Evolutionary conservation across 129 eudicot species (phyloP).

Genomic region (Arctium minus): DNA sequence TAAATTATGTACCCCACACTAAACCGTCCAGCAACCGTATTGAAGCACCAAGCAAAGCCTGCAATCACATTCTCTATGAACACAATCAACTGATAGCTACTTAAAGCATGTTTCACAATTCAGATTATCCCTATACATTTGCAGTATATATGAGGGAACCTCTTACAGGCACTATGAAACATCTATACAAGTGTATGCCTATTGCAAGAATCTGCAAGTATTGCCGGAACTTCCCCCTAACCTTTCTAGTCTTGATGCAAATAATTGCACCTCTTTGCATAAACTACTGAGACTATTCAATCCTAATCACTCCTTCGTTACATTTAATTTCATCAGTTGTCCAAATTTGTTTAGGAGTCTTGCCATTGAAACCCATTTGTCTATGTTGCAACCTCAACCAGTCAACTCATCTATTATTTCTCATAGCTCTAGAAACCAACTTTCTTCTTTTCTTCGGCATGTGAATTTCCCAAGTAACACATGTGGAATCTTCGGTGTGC

Average conservation of each 20-base stretch:
- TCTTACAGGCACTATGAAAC: no score
- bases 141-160: no score
- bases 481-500: neutral
- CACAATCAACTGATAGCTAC: no score
- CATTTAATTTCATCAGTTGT: neutral
- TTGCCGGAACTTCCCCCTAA: slow-evolving; percentile 4
- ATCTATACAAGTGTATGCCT: neutral
- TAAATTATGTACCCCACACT: no score
- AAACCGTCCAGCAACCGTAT: no score
- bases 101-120: no score
- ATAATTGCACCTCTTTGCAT: neutral
- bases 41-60: no score
- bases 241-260: neutral
- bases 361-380: neutral
- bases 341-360: neutral
- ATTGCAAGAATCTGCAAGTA: slow-evolving; percentile 12
- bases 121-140: no score
- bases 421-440: neutral
- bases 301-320: neutral
- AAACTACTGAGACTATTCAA: neutral
- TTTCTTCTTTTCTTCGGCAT: neutral
- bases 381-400: neutral
- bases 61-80: no score
- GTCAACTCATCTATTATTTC: neutral
- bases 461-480: neutral